A percentile compares a stretch with the other conserved stretches of the same genome.
phyloP scores from a whole-genome alignment of 2,329 filamentous ascomycete species.

The Mollisia scopiformis region DNA sequence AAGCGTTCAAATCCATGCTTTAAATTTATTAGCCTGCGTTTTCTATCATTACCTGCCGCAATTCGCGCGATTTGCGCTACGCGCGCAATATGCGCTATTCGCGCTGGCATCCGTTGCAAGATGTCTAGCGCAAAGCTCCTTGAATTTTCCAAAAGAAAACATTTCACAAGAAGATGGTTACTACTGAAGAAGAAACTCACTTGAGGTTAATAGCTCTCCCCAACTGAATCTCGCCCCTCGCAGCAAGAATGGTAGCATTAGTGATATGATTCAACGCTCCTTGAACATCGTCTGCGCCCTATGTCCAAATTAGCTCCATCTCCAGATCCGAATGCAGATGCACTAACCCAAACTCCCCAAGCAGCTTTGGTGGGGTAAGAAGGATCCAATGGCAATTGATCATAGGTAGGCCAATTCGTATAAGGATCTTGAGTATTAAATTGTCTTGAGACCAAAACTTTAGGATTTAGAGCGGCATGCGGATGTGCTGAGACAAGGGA shows the following conservation, averaged over 20 bases:
- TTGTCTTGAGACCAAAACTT: background rate
- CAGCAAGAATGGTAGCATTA: slow-evolving; percentile 1
- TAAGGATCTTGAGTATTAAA: background rate
- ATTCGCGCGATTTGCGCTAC: too few species aligned
- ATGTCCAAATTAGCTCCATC: background rate
- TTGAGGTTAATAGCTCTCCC: slow-evolving; percentile 2
- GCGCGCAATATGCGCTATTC: too few species aligned
- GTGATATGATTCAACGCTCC: slow-evolving; percentile 6
- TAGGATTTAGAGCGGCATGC: background rate
- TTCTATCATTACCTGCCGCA: too few species aligned
- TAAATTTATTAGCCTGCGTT: too few species aligned
- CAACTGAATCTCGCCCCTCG: slow-evolving; percentile 1
- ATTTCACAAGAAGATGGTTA: too few species aligned
- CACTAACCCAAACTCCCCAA: slow-evolving; percentile 4
- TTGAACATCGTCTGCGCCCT: slow-evolving; percentile 4
- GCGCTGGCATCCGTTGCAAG: too few species aligned
- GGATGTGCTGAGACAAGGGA: background rate
- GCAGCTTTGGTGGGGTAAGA: slow-evolving; percentile 3
- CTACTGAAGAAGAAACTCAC: too few species aligned
- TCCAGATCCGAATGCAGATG: background rate
- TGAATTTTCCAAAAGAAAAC: too few species aligned
- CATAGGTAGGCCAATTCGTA: slow-evolving; percentile 5
- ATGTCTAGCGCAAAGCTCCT: too few species aligned
- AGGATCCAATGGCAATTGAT: slow-evolving; percentile 1
- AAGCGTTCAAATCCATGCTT: slow-evolving; percentile 7